A percentile compares a stretch with the other conserved stretches of the same genome.
phyloP scores from a whole-genome alignment of 1,139 yeast genomes.

The Kodamaea anthophila region DNA sequence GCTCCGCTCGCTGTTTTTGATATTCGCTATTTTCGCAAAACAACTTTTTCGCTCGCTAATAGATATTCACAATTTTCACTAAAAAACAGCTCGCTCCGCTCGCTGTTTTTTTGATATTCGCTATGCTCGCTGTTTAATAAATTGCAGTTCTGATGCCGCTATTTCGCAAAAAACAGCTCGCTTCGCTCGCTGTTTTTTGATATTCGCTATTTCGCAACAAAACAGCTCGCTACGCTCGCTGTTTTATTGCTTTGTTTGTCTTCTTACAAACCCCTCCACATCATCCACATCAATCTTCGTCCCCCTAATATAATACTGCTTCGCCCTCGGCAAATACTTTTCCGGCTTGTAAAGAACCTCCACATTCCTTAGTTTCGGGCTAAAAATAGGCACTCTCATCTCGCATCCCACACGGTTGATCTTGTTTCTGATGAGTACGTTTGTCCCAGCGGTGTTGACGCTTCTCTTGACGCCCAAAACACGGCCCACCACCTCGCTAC shows the following conservation, averaged over 20 bases:
- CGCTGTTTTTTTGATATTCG: too few relatives aligned
- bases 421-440: slow-evolving; percentile 72
- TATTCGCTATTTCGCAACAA: background rate
- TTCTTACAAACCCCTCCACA: slow-evolving; percentile 44
- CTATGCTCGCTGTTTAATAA: too few relatives aligned
- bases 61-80: too few relatives aligned
- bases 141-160: too few relatives aligned
- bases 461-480: slow-evolving; percentile 67
- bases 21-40: too few relatives aligned
- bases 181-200: background rate
- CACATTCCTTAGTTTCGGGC: slow-evolving; percentile 67
- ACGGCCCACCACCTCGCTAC: slow-evolving; percentile 69
- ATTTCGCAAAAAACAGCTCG: too few relatives aligned
- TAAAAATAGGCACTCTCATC: slow-evolving; percentile 68
- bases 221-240: slow-evolving; percentile 1
- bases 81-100: too few relatives aligned
- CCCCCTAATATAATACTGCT: slow-evolving; percentile 83
- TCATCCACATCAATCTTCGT: slow-evolving; percentile 80
- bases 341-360: slow-evolving; percentile 72
- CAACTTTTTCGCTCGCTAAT: too few relatives aligned
- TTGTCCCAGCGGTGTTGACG: slow-evolving; percentile 57
- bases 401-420: slow-evolving; percentile 77
- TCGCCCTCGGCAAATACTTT: slow-evolving; percentile 64
- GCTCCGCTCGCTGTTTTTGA: too few relatives aligned
- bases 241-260: slow-evolving; percentile 14